Percentiles rank a stretch among this genome's conserved stretches.
Evolutionary conservation across 2,329 filamentous ascomycete genomes (phyloP).

Genomic region (Penicillium sp.): DNA sequence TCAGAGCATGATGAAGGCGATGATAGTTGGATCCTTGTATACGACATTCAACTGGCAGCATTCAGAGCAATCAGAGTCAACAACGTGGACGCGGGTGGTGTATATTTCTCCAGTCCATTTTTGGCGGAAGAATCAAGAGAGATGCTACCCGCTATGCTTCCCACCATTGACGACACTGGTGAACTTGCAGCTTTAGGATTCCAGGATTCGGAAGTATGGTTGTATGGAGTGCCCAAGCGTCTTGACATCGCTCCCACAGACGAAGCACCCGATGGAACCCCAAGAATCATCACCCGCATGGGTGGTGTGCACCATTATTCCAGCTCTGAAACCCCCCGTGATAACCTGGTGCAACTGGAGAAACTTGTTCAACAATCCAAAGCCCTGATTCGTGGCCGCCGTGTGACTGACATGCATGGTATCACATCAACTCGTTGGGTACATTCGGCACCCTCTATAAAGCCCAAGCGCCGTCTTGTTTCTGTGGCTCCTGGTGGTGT

Average conservation of each 20-base stretch:
- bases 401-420: constrained; percentile 64
- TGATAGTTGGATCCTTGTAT: constrained; percentile 74
- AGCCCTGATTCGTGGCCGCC: constrained; percentile 66
- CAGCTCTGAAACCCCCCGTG: constrained; percentile 13
- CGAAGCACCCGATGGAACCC: constrained; percentile 8
- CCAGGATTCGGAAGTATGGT: constrained; percentile 69
- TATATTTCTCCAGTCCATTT: constrained; percentile 72
- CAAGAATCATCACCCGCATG: constrained; percentile 9
- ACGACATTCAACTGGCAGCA: constrained; percentile 72
- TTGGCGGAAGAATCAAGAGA: constrained; percentile 51
- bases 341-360: constrained; percentile 32
- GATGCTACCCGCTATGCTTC: constrained; percentile 66
- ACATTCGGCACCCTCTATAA: constrained; percentile 51
- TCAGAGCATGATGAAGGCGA: constrained; percentile 54
- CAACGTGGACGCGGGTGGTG: constrained; percentile 71
- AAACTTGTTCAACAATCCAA: constrained; percentile 54
- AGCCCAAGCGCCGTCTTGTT: constrained; percentile 52
- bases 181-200: constrained; percentile 75
- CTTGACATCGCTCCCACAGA: constrained; percentile 57
- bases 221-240: constrained; percentile 75
- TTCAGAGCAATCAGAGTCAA: constrained; percentile 76
- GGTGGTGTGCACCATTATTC: constrained; percentile 19
- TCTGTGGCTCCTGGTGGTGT: constrained; percentile 70
- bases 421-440: constrained; percentile 73
- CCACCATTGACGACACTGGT: constrained; percentile 66